Evolutionary conservation across 179 eudicot species (phyloP), one percentile per base, ranked within the genome.

Genomic region (Spergularia azorica): DNA sequence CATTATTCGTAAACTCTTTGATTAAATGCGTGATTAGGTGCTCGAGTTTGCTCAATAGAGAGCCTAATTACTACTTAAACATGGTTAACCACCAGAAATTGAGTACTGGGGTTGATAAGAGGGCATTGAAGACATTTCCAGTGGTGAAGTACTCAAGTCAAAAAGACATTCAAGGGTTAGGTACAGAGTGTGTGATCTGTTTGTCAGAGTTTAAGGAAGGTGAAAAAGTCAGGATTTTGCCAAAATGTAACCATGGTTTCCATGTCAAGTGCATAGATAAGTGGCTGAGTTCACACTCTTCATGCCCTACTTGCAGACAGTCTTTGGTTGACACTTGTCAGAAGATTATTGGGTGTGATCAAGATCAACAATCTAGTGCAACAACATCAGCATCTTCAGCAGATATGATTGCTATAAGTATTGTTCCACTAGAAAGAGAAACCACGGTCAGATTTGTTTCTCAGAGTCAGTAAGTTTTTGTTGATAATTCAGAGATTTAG

Each of bases 251-350:
- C 72, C 86, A 83, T 68, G 86, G 86, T 2, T 83, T 79, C 17
- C 86, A 83, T 76, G 80, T 79, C 11, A 83, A 79, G 65, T 83
- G 86, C 55, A 76, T 83, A 61, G 83, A 83, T 79, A 68, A 79
- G 32, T 83, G 86, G 86, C 67, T 83, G 9, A 50, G 64, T 10
- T 79, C 86, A 61, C 72, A 83, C 72, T 60, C 80, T 5, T 83
- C 86, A 16, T 83, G 86, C 63, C 86, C 86, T 76, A 83, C 86
- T 26, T 83, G 86, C n/a, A 72, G 86, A n/a, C 86, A 79, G 6
- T 83, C 79, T 18, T 58, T 83, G 48, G 56, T 83, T 73, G 86
- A 83, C 58, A 79, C 86, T 16, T 76, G 86, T 76, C 67, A 83
- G 38, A 79, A 83, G 81, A 83, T 83, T 14, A 73, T 83, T 73